Conservation (phyloP, 805 yeast genomes). For the Candida insectorum region DNA sequence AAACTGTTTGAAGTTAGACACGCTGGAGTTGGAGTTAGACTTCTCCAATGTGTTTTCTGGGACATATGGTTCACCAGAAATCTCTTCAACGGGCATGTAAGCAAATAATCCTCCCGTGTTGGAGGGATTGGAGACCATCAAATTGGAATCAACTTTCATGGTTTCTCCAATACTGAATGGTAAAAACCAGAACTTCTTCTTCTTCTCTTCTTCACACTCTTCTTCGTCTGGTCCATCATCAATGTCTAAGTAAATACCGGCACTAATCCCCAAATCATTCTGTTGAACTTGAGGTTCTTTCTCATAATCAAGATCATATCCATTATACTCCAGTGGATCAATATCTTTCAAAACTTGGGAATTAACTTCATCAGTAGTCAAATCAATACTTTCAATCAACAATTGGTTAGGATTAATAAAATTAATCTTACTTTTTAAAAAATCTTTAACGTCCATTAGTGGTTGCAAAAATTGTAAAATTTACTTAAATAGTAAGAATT, state of each 20-base stretch:
- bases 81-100: slow-evolving; percentile 4
- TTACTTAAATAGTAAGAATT: not conserved
- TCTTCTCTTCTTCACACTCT: slow-evolving; percentile 10
- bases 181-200: slow-evolving; percentile 17
- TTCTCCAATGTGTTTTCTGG: too few species aligned
- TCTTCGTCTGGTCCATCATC: slow-evolving; percentile 6
- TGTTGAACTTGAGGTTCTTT: slow-evolving; percentile 1
- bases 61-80: too few species aligned
- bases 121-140: slow-evolving; percentile 9
- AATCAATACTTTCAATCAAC: slow-evolving; percentile 1
- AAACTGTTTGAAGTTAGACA: slow-evolving; percentile 4
- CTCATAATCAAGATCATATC: slow-evolving; percentile 2
- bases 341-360: not conserved
- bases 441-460: slow-evolving; percentile 4
- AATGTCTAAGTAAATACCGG: slow-evolving; percentile 17
- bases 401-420: slow-evolving; percentile 5
- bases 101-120: slow-evolving; percentile 3
- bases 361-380: not conserved
- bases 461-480: slow-evolving; percentile 9
- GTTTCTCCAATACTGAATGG: slow-evolving; percentile 11
- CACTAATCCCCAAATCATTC: slow-evolving; percentile 12
- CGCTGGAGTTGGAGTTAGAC: too few species aligned
- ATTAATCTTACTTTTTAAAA: not conserved
- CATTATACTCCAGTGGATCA: slow-evolving; percentile 1
- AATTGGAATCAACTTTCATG: slow-evolving; percentile 7